phyloP scores from a whole-genome alignment of 1,139 yeast species.

The Pneumocystis sp. region DNA sequence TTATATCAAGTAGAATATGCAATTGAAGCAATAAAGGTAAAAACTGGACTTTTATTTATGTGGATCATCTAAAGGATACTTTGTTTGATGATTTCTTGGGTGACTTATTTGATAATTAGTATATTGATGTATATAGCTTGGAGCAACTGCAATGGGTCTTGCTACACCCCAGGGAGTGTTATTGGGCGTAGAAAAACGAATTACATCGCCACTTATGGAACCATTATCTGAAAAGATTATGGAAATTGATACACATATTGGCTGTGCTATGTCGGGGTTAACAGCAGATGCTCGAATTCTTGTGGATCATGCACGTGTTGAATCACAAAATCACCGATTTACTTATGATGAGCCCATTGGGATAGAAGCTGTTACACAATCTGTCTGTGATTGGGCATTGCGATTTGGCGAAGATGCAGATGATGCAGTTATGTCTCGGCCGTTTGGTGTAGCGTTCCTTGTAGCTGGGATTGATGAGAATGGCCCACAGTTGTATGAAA shows the following conservation, averaged over 20 bases:
- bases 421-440: conserved; percentile 93
- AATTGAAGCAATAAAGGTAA: conserved; percentile 80
- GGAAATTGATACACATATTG: conserved; percentile 85
- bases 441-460: conserved; percentile 93
- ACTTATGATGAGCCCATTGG: conserved; percentile 86
- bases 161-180: conserved; percentile 94
- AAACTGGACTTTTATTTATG: neutral
- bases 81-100: neutral
- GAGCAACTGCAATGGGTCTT: conserved; percentile 96
- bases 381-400: conserved; percentile 91
- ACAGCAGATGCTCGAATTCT: conserved; percentile 98
- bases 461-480: conserved; percentile 92
- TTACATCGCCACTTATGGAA: conserved; percentile 80
- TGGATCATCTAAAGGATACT: neutral
- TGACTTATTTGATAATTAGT: neutral
- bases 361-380: conserved; percentile 87
- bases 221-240: conserved; percentile 89
- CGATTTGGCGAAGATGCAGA: conserved; percentile 97
- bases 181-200: conserved; percentile 92
- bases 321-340: conserved; percentile 74
- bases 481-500: conserved; percentile 63
- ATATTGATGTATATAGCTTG: conserved; percentile 28
- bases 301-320: conserved; percentile 96
- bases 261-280: conserved; percentile 97
- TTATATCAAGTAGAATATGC: conserved; percentile 97